Base-by-base conservation (phyloP, 257 asterid genomes). In the Agastache rugosa region DNA sequence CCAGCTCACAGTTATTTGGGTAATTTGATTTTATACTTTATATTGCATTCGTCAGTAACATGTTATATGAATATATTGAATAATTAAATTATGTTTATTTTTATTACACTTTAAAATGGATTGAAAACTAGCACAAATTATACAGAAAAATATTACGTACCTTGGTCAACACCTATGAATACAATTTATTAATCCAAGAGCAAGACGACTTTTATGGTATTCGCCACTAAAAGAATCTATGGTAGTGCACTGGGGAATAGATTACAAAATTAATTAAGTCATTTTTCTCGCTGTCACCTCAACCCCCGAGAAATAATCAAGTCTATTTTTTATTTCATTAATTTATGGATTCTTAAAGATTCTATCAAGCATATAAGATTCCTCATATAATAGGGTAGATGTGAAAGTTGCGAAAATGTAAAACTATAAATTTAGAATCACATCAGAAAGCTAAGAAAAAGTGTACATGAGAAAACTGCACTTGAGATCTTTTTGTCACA, bases 261-360 rank as follows among this genome's bases (percentile, higher is more conserved):
- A 0, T 2, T 47, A 39, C 45, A 31, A 31, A 31, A 31, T 31
- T 31, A 31, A 31, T 31, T 31, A 31, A 31, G 35, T 31, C 6
- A 3, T 31, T 31, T 31, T 31, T 31, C 31, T 29, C 31, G 1
- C 31, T 29, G 31, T 29, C 31, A 2, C 31, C 31, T 29, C 34
- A 29, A 29, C 44, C 44, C 45, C 45, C 11, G 9, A 41, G 3
- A 41, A 41, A 41, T 41, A 1, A 41, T 41, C 12, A 41, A 8
- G 2, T 1, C 12, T 41, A 41, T 41, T 41, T 41, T 41, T 16
- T 4, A 27, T 37, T 19, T 63, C 69, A n/a, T 63, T n/a, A n/a
- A n/a, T n/a, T 63, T 63, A 63, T 37, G 53, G 67, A 62, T 62
- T 62, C 67, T 15, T 47, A 35, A 64, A 64, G 34, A 39, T 64